Conservation (phyloP, 1,284 basidiomycete species). For the Malassezia slooffiae region DNA sequence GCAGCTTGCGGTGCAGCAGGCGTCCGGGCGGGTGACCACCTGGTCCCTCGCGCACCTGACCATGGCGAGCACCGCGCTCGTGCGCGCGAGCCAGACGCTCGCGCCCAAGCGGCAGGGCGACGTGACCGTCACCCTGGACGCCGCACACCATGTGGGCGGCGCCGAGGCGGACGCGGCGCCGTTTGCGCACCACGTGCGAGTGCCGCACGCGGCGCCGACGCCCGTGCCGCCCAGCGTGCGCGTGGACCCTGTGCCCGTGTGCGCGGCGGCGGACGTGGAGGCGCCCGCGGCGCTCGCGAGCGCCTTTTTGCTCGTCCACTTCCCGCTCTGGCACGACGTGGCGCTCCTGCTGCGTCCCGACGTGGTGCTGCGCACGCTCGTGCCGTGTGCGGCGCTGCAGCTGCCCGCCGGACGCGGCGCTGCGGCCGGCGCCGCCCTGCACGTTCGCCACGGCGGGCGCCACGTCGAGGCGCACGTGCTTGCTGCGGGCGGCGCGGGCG, state of each 20-base stretch:
- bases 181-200: too few species aligned
- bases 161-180: too few species aligned
- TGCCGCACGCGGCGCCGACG: too few species aligned
- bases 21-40: constrained; percentile 8
- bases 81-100: not conserved
- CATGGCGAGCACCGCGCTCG: not conserved
- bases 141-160: too few species aligned
- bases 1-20: constrained; percentile 8
- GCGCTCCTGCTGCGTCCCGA: constrained; percentile 3
- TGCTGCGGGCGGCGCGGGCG: too few species aligned
- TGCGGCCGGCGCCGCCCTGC: not conserved
- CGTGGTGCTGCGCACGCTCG: not conserved
- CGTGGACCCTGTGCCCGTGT: too few species aligned
- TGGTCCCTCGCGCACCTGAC: constrained; percentile 2
- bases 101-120: too few species aligned
- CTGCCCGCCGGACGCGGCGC: not conserved
- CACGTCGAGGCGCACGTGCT: not conserved
- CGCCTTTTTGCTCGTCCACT: not conserved
- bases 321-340: not conserved
- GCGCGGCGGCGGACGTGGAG: too few species aligned
- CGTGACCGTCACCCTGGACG: too few species aligned
- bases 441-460: not conserved
- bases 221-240: too few species aligned
- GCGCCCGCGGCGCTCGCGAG: too few species aligned
- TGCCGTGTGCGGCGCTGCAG: not conserved